Conservation (phyloP, 1,284 basidiomycete genomes). For the Fistulina hepatica region DNA sequence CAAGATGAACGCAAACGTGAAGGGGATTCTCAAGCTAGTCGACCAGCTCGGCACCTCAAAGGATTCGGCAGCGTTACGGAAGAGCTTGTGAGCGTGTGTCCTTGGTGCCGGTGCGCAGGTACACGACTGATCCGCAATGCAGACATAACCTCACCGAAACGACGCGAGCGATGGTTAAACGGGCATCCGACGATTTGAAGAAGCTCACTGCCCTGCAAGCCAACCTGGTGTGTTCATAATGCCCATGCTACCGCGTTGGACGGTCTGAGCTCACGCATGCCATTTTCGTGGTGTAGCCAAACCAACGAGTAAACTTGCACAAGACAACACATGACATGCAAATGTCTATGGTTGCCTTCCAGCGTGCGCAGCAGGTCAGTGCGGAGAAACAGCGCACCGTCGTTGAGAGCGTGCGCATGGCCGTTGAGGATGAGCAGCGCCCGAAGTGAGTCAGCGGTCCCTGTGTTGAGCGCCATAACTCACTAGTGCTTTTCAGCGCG, state of each 20-base stretch:
- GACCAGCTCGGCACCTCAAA: constrained; percentile 79
- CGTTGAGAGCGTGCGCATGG: constrained; percentile 70
- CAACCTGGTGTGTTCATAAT: constrained; percentile 38
- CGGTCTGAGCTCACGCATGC: constrained; percentile 1
- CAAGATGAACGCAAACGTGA: constrained; percentile 97
- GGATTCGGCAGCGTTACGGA: constrained; percentile 68
- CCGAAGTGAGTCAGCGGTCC: constrained; percentile 12
- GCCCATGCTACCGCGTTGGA: constrained; percentile 3
- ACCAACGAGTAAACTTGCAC: constrained; percentile 67
- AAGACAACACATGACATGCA: constrained; percentile 94
- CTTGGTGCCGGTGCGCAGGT: neutral
- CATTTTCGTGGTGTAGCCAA: constrained; percentile 35
- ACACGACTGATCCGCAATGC: constrained; percentile 2
- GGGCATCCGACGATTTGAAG: constrained; percentile 88
- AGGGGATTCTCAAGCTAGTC: constrained; percentile 87
- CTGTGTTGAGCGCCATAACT: constrained; percentile 15
- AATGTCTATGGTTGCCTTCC: constrained; percentile 81
- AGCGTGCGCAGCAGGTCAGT: constrained; percentile 82
- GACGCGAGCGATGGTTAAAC: constrained; percentile 89
- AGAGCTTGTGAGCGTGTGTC: constrained; percentile 53
- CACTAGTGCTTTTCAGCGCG: constrained; percentile 13
- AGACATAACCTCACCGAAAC: constrained; percentile 88
- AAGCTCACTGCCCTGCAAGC: constrained; percentile 62
- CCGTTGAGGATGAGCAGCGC: constrained; percentile 62
- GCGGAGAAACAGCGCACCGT: constrained; percentile 80